These are phyloP conservation scores for Zostera marina DNA, from an alignment of 116 monocot genomes.

Conservation along the genomic window DNA sequence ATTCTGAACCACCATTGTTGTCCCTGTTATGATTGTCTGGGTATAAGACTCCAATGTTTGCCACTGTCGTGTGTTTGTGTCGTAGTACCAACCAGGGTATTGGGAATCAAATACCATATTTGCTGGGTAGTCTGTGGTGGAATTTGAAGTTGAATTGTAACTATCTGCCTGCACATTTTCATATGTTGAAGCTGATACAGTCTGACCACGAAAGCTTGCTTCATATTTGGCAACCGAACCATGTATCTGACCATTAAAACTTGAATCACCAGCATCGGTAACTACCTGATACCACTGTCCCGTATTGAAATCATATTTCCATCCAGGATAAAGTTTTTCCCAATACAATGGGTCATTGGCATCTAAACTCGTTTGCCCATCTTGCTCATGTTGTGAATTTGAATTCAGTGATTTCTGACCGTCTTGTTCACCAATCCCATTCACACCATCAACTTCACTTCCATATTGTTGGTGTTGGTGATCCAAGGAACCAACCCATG, in stretches of 20 bases:
- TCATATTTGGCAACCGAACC: constrained; percentile 2
- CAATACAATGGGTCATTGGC: constrained; percentile 34
- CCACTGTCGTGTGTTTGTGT: constrained; percentile 72
- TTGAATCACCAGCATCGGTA: constrained; percentile 19
- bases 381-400: constrained; percentile 4
- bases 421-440: too few relatives aligned
- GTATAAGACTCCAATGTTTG: constrained; percentile 55
- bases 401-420: neutral
- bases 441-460: neutral
- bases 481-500: neutral
- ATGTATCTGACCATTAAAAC: constrained; percentile 10
- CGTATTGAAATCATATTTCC: constrained; percentile 72
- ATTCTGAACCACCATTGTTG: constrained; percentile 12
- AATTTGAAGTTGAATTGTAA: constrained; percentile 7
- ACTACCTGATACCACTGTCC: constrained; percentile 80
- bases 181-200: constrained; percentile 4
- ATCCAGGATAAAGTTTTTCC: constrained; percentile 86
- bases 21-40: constrained; percentile 13
- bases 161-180: constrained; percentile 8
- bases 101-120: constrained; percentile 93
- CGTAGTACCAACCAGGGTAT: constrained; percentile 92
- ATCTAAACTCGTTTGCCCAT: constrained; percentile 12
- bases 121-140: constrained; percentile 44
- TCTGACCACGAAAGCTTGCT: neutral
- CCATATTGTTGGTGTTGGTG: constrained; percentile 2